phyloP scores from a whole-genome alignment of 257 asterid genomes.

The Solanum clarkiae region DNA sequence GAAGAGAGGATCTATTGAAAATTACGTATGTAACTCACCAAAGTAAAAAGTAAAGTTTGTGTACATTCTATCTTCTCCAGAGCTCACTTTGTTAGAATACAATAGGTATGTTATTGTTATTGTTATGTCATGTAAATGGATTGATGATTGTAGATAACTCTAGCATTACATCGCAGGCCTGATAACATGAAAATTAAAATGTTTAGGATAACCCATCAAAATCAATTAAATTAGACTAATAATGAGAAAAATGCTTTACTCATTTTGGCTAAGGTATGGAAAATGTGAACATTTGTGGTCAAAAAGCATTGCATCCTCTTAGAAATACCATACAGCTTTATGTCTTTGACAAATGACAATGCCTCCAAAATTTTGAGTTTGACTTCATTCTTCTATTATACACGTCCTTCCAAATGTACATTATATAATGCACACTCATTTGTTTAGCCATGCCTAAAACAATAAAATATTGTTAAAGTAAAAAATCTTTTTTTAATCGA shows the following conservation, averaged over 20 bases:
- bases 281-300: neutral
- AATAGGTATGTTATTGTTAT: no score
- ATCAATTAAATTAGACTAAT: neutral
- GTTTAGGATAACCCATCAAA: neutral
- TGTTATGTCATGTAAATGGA: neutral
- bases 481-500: neutral
- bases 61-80: no score
- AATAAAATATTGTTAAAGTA: neutral
- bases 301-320: neutral
- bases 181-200: neutral
- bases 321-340: neutral
- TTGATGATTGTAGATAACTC: neutral
- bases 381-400: neutral
- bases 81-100: no score
- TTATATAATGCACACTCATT: neutral
- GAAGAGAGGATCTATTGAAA: accelerated
- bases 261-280: neutral
- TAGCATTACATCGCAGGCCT: neutral
- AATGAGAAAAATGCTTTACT: neutral
- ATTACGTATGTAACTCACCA: neutral
- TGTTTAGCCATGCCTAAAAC: neutral
- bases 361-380: neutral
- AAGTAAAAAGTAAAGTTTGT: neutral
- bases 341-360: neutral
- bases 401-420: neutral